Percentiles rank a stretch among this genome's conserved stretches.
Evolutionary conservation across 306 rosid genomes (phyloP).

Genomic region (Hippophae tibetana): DNA sequence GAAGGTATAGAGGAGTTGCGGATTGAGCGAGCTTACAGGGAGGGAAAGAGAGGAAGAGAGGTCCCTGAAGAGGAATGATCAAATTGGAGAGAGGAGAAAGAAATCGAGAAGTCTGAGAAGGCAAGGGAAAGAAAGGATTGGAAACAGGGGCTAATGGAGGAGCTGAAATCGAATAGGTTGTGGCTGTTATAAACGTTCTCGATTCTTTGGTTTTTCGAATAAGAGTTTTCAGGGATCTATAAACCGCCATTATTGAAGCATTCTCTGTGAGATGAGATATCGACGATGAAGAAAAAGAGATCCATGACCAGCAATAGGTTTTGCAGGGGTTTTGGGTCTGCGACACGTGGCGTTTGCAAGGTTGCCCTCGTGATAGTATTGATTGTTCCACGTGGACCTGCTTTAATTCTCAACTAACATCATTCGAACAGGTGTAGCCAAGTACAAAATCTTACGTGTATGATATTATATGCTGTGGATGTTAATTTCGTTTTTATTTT

Average conservation of each 20-base stretch:
- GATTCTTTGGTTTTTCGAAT: constrained; percentile 18
- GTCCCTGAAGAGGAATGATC: constrained; percentile 41
- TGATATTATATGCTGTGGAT: no score
- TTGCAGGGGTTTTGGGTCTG: constrained; percentile 11
- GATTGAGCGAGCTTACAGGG: constrained; percentile 95
- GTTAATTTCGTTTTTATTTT: no score
- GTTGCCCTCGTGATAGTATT: not conserved
- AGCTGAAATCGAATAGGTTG: constrained; percentile 21
- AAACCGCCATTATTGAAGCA: constrained; percentile 44
- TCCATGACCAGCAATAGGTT: not conserved
- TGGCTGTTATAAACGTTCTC: constrained; percentile 46
- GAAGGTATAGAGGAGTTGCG: constrained; percentile 69
- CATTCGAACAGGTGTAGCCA: no score
- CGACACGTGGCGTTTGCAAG: constrained; percentile 1
- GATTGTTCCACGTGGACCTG: not conserved
- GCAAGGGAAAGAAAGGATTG: constrained; percentile 27
- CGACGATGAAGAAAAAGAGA: not conserved
- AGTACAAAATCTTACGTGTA: no score
- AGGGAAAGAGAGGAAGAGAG: constrained; percentile 64
- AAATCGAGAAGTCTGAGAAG: constrained; percentile 24
- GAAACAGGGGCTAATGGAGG: constrained; percentile 12
- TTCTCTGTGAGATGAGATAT: not conserved
- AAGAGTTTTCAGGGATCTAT: constrained; percentile 36
- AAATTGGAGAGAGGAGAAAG: constrained; percentile 41
- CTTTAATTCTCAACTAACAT: no score